A percentile compares a stretch with the other conserved stretches of the same genome.
These are phyloP conservation scores for Chenopodium formosanum DNA, from an alignment of 148 eudicot genomes.

Conservation along the genomic window DNA sequence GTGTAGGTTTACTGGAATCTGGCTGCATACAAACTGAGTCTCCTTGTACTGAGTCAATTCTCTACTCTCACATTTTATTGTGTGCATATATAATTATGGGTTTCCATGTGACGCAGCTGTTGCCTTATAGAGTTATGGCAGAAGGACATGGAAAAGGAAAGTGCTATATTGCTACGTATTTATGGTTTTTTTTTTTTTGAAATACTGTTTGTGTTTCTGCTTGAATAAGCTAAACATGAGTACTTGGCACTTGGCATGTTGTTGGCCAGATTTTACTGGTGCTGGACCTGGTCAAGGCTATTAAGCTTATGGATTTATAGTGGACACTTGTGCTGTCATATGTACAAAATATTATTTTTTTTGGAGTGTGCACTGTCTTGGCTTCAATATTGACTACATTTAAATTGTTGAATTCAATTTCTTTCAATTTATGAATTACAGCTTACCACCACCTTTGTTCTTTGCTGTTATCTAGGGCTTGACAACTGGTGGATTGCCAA, in stretches of 20 bases:
- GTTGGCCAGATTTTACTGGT: neutral
- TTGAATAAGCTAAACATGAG: neutral
- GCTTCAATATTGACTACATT: neutral
- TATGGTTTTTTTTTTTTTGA: neutral
- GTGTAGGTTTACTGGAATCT: neutral
- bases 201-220: neutral
- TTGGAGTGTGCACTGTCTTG: neutral
- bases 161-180: neutral
- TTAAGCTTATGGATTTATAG: neutral
- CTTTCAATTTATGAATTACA: neutral
- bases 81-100: no score
- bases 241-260: neutral
- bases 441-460: constrained; percentile 12
- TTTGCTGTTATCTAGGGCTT: constrained; percentile 59
- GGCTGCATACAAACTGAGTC: neutral
- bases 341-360: neutral
- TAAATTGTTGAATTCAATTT: neutral
- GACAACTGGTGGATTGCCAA: constrained; percentile 99
- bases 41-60: neutral
- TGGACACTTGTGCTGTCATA: neutral
- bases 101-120: neutral
- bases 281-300: neutral
- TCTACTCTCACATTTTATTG: no score
- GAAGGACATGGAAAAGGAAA: neutral
- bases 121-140: neutral